Percentiles rank a stretch among this genome's conserved stretches.
Evolutionary conservation across 106 monocot species (phyloP).

Genomic region (Dendrobium officinale): DNA sequence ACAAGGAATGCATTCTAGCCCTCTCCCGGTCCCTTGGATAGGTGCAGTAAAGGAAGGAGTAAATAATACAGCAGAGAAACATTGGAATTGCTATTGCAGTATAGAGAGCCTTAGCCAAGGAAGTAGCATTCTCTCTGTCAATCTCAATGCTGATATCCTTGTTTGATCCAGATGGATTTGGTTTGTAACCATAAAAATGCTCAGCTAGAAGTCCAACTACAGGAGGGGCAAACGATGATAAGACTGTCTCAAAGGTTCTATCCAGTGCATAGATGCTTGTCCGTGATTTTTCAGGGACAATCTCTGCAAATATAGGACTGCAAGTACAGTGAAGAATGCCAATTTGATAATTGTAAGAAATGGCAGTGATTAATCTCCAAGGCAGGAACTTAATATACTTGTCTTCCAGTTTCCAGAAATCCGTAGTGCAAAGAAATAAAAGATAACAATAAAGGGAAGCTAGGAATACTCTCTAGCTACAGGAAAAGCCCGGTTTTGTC

Average conservation of each 20-base stretch:
- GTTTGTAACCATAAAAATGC: conserved; percentile 63
- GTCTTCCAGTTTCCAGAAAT: too few species aligned
- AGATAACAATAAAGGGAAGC: too few species aligned
- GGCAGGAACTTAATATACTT: too few species aligned
- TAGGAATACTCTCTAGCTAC: too few species aligned
- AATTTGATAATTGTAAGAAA: too few species aligned
- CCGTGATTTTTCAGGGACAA: conserved; percentile 79
- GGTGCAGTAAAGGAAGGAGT: conserved; percentile 70
- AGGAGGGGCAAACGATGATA: conserved; percentile 89
- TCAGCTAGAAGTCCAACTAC: conserved; percentile 77
- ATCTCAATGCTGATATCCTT: conserved; percentile 21
- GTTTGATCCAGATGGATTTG: conserved; percentile 20
- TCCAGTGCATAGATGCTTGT: conserved; percentile 93
- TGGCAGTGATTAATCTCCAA: too few species aligned
- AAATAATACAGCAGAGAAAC: conserved; percentile 65
- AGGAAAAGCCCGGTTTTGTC: too few species aligned
- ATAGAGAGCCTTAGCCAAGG: conserved; percentile 80
- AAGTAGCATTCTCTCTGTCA: conserved; percentile 73
- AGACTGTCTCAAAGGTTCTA: conserved; percentile 68
- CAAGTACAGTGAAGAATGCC: conserved; percentile 10
- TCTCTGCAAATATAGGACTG: conserved; percentile 98
- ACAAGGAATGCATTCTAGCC: conserved; percentile 61
- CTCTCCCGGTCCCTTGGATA: conserved; percentile 82
- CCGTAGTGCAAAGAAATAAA: too few species aligned
- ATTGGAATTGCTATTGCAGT: conserved; percentile 79